Evolutionary conservation across 1,284 basidiomycete genomes (phyloP), one percentile per base, ranked within the genome.

Genomic region (Malassezia globosa): DNA sequence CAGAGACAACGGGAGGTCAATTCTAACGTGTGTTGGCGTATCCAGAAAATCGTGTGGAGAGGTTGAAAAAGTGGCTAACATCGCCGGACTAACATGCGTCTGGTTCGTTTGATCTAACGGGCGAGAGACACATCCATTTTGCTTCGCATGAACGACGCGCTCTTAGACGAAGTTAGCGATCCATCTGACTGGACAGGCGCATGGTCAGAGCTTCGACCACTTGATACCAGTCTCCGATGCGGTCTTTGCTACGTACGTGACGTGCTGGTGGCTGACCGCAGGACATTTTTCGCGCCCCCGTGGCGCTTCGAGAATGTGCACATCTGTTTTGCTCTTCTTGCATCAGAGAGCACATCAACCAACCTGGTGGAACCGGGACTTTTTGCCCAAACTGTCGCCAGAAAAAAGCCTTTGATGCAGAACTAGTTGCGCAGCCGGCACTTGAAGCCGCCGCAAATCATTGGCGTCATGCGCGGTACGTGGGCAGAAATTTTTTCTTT

Each of bases 321-420:
- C 66, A 69, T 39, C 48, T 60, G 11, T 69, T 66, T 37, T 69
- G 66, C 59, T 67, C 64, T 11, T 46, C 50, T 10, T 69, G 66
- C 47, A 64, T 69, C 11, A 64, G 66, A 16, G 64, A 55, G 11
- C 61, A 64, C 38, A 67, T 69, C 55, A 69, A 69, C 36, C 64
- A 69, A 45, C 53, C 63, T 3, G 59, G 62, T 21, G 60, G 54
- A 24, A 42, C 37, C 21, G 61, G 66, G 10, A 42, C 54, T 23
- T 62, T 64, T 49, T 69, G 66, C 42, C 66, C 66, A 45, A 64
- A 66, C 33, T 69, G 66, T 37, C 53, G 64, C 10, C 60, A 63
- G 43, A 66, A 57, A 19, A 69, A 69, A 39, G 66, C 62, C 0
- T 62, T 60, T 46, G 66, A 69, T 34, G 56, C 58, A 10, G 63